These are phyloP conservation scores for Aspergillus sojae DNA, from an alignment of 2,329 filamentous ascomycete species.

Conservation along the genomic window DNA sequence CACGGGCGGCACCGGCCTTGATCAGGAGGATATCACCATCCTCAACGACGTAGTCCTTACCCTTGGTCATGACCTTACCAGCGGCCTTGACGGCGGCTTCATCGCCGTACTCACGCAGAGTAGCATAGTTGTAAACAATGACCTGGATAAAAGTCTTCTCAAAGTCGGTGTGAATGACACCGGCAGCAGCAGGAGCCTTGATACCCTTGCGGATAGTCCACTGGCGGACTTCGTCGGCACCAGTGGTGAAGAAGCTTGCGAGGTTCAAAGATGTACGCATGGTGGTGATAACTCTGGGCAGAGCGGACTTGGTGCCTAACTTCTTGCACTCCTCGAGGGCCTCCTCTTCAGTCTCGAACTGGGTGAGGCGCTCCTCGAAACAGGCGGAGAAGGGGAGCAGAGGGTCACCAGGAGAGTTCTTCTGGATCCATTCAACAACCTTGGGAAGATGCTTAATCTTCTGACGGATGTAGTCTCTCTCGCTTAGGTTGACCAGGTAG, in stretches of 20 bases:
- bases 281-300: constrained; percentile 87
- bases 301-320: constrained; percentile 79
- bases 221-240: constrained; percentile 93
- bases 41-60: constrained; percentile 80
- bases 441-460: constrained; percentile 91
- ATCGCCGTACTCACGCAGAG: constrained; percentile 82
- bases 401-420: constrained; percentile 81
- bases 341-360: constrained; percentile 75
- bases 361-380: constrained; percentile 88
- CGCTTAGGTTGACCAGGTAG: constrained; percentile 94
- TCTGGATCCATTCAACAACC: no score
- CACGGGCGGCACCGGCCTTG: constrained; percentile 64
- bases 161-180: constrained; percentile 95
- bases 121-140: constrained; percentile 86
- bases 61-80: constrained; percentile 97
- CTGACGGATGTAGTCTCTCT: constrained; percentile 95
- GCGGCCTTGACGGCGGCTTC: constrained; percentile 87
- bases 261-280: constrained; percentile 93
- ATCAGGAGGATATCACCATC: constrained; percentile 72
- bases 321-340: constrained; percentile 85
- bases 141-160: constrained; percentile 99
- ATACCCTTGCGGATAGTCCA: constrained; percentile 96
- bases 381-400: constrained; percentile 91
- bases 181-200: constrained; percentile 96
- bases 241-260: constrained; percentile 95